These are phyloP conservation scores for Debaryomyces sp. DNA, from an alignment of 1,139 yeast genomes.

Conservation along the genomic window DNA sequence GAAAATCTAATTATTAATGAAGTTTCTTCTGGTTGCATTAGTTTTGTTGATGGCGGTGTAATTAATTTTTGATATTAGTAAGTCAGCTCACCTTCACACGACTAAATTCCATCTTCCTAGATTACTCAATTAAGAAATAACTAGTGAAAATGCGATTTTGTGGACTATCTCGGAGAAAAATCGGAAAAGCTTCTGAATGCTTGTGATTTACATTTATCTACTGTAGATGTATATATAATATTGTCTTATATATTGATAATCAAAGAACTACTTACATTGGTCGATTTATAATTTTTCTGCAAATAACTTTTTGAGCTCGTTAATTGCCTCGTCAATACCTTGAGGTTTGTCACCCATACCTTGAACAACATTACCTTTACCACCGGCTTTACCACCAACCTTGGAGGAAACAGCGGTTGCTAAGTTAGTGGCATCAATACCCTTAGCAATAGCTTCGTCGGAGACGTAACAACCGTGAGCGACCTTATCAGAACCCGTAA, in stretches of 20 bases:
- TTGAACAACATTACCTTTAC: constrained; percentile 94
- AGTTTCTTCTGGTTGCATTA: background rate
- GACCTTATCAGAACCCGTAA: constrained; percentile 82
- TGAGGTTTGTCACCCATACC: constrained; percentile 90
- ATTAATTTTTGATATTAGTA: background rate
- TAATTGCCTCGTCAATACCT: constrained; percentile 73
- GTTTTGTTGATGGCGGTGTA: background rate
- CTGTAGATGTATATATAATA: background rate
- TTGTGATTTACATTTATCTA: background rate
- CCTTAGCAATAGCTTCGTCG: constrained; percentile 68
- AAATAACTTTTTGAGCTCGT: constrained; percentile 62
- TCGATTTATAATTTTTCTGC: constrained; percentile 51
- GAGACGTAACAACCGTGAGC: constrained; percentile 95
- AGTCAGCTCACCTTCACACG: background rate
- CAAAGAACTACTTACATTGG: background rate
- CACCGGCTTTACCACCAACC: constrained; percentile 98
- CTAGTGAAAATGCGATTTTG: background rate
- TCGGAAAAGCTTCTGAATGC: background rate
- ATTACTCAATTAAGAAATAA: background rate
- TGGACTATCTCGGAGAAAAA: background rate
- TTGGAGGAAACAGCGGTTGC: constrained; percentile 69
- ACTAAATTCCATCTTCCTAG: background rate
- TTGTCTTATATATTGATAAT: background rate
- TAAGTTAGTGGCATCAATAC: constrained; percentile 74
- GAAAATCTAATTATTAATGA: constrained; percentile 2